Percentiles rank a stretch among this genome's conserved stretches.
Conservation (phyloP, 1,284 basidiomycete genomes). For the Sporisorium exsertum region DNA sequence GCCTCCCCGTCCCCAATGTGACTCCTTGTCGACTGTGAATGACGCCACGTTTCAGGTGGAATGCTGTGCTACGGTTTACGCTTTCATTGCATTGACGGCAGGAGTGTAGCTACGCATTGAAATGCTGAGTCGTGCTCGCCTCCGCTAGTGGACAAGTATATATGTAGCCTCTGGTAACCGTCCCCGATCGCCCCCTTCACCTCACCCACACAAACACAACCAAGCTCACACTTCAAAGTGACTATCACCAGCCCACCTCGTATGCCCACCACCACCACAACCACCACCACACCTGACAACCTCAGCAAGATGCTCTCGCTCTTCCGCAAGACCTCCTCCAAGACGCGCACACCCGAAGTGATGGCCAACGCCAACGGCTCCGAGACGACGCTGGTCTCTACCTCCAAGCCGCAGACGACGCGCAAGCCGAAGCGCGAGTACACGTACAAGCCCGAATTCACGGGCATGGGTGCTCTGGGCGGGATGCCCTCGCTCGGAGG, state of each 20-base stretch:
- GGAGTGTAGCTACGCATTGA: background rate
- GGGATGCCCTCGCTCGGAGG: slow-evolving; percentile 30
- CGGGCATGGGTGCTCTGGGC: slow-evolving; percentile 16
- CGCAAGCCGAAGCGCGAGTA: slow-evolving; percentile 20
- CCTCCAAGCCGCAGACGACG: background rate
- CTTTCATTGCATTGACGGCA: background rate
- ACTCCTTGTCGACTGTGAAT: background rate
- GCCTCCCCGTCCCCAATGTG: background rate
- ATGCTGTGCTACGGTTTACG: background rate
- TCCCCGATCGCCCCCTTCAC: background rate
- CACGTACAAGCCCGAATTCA: slow-evolving; percentile 35
- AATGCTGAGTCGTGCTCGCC: slow-evolving; percentile 5
- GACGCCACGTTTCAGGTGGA: background rate
- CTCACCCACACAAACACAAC: background rate
- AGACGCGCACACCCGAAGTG: slow-evolving; percentile 14
- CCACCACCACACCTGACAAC: slow-evolving; percentile 3
- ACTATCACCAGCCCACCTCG: slow-evolving; percentile 1
- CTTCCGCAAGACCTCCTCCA: slow-evolving; percentile 34
- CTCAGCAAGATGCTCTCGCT: slow-evolving; percentile 34
- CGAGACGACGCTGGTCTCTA: slow-evolving; percentile 36
- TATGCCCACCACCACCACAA: background rate
- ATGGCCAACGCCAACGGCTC: slow-evolving; percentile 39
- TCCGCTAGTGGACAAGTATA: background rate
- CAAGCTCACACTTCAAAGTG: background rate
- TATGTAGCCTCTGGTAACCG: background rate